These are phyloP conservation scores for Phoenix dactylifera DNA, from an alignment of 176 grass and related monocot species.

Conservation along the genomic window DNA sequence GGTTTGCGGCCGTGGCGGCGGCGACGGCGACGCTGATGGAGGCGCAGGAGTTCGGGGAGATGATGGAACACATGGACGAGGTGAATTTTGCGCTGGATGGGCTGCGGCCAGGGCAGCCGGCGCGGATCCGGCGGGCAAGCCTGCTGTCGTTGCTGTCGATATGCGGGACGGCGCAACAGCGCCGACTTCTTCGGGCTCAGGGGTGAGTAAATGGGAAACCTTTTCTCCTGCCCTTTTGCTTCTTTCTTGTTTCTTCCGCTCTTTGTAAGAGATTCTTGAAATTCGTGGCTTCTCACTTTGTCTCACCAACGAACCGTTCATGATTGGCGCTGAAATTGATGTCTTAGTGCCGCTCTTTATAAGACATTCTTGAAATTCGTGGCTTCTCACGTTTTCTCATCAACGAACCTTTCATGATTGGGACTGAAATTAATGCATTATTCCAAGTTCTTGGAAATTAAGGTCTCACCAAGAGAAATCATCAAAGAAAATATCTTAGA, in stretches of 20 bases:
- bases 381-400: too few relatives aligned
- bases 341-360: too few relatives aligned
- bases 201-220: conserved; percentile 53
- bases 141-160: conserved; percentile 60
- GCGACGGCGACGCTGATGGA: conserved; percentile 76
- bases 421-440: too few relatives aligned
- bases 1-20: conserved; percentile 9
- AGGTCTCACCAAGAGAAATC: too few relatives aligned
- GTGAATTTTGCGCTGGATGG: conserved; percentile 89
- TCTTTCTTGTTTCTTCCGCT: background rate
- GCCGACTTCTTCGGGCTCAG: conserved; percentile 56
- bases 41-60: conserved; percentile 99
- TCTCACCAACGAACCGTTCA: too few relatives aligned
- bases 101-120: conserved; percentile 47
- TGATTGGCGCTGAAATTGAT: too few relatives aligned
- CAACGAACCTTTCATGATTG: too few relatives aligned
- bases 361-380: too few relatives aligned
- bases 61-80: conserved; percentile 95
- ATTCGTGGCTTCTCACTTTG: too few relatives aligned
- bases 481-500: too few relatives aligned
- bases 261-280: too few relatives aligned
- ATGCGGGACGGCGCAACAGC: conserved; percentile 50
- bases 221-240: conserved; percentile 2
- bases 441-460: too few relatives aligned
- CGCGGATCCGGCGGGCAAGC: conserved; percentile 55